Evolutionary conservation across 208 protist species (phyloP), one percentile per base, ranked within the genome.

Genomic region (Leishmania turanica): DNA sequence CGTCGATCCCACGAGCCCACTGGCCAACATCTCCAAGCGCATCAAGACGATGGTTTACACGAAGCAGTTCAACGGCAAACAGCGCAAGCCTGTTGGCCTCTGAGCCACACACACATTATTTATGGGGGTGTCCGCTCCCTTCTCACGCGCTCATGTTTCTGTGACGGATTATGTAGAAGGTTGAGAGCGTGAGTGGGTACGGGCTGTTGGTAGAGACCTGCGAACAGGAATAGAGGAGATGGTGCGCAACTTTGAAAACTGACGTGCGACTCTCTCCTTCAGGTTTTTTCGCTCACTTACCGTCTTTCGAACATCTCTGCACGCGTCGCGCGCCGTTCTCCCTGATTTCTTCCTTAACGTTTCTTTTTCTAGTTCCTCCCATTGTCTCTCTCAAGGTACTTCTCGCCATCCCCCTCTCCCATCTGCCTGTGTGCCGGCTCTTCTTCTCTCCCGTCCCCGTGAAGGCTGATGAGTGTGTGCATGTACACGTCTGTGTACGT

Each of bases 81-180:
- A 92, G 49, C 81, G 93, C 78, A 96, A 96, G 81, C 94, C 94
- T 24, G 88, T 97, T 6, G 93, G 94, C 31, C 54, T 97, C 60
- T 97, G 86, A 88, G 37, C 24, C 56, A 60, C 58, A 64, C 56
- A 60, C 58, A 64, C 47, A 15, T 72, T 17, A 24, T 4, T 49
- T 49, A 3, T 31, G 6, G 21, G n/a, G 34, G 3, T 34, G 27
- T 15, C 11, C 21, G 65, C 7, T 45, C 31, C 31, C 56, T 1
- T 17, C 42, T 37, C 11, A 27, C 51, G 34, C 8, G n/a, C 4
- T 45, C n/a, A 24, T 45, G 19, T 62, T 27, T 42, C 21, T 58
- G 11, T 13, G 34, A 45, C 19, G 2, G 45, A 37, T 53, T 53
- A 2, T 15, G 27, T 51, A 27, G 6, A 45, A 51, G 24, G 8